Evolutionary conservation across 2,329 filamentous ascomycete genomes (phyloP), one percentile per base, ranked within the genome.

Genomic region (Fulvia fulva): DNA sequence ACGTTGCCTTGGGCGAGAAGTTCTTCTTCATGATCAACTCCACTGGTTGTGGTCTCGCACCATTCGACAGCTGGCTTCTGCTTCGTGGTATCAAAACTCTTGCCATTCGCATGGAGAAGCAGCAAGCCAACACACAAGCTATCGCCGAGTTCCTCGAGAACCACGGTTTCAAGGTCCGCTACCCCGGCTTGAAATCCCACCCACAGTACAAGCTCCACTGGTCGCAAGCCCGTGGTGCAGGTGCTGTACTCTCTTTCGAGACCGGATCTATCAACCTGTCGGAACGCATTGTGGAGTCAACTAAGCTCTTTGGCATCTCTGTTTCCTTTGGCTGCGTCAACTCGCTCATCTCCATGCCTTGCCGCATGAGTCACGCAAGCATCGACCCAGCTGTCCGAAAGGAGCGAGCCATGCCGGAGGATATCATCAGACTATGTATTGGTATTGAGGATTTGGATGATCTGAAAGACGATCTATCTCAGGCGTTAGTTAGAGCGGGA

Each of bases 271-370:
- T 91, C 2, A 78, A 81, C 7, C 77, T 97, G 30, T 95, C 90
- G 4, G 91, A 97, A 78, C 85, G 92, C 41, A 97, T 99, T 68
- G 94, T 99, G 5, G 94, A 97, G 77, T 90, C 89, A 28, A 90
- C 94, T 2, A 86, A 89, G 64, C 80, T 99, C 30, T 99, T 91
- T 87, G 91, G 89, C 32, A 99, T 99, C 67, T 95, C 90, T 65
- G 94, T 99, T 59, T 96, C 91, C 71, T 99, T 99, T 73, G 94
- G 94, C 50, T 97, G 94, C 73, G 94, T 99, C 65, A 99, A 99
- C 79, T 96, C 90, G 73, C 79, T 99, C 74, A 99, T 99, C 76
- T 97, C 92, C 78, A 97, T 99, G 93, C 93, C 94, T 8, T 99
- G 94, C 78, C 91, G 93, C 70, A 99, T 99, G 95, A 97, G 93